Evolutionary conservation across 805 yeast genomes (phyloP).

Genomic region (Lipomyces starkeyi): DNA sequence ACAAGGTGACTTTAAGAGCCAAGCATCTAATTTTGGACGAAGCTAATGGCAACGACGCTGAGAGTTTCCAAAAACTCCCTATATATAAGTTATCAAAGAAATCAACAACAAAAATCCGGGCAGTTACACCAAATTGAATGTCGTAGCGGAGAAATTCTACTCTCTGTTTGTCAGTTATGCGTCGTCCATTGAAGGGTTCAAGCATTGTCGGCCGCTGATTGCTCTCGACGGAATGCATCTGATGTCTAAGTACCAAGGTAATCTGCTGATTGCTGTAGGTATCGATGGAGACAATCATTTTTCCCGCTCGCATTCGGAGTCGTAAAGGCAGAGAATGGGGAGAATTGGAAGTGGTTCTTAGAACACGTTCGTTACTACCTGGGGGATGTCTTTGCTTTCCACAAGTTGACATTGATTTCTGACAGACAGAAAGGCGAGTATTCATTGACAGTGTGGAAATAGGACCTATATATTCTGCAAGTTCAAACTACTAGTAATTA

Average conservation of each 20-base stretch:
- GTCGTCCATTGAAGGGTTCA: no score
- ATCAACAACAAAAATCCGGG: no score
- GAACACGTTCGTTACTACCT: slow-evolving; percentile 11
- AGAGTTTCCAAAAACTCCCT: slow-evolving; percentile 7
- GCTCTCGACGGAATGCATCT: no score
- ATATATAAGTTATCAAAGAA: no score
- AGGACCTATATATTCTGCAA: neutral
- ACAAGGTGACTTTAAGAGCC: neutral
- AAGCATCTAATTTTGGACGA: slow-evolving; percentile 6
- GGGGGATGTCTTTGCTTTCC: slow-evolving; percentile 3
- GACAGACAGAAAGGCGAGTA: slow-evolving; percentile 8
- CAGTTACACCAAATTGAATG: no score
- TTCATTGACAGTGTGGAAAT: slow-evolving; percentile 8
- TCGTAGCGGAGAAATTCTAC: no score
- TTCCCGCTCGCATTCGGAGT: slow-evolving; percentile 17
- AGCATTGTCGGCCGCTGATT: no score
- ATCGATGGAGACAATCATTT: no score
- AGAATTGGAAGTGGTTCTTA: slow-evolving; percentile 30
- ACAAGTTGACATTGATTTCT: slow-evolving; percentile 5
- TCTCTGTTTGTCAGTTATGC: no score
- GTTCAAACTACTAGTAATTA: neutral
- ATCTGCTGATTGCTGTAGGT: no score
- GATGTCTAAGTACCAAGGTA: no score
- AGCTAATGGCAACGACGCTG: neutral
- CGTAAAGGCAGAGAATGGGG: slow-evolving; percentile 8